phyloP scores from a whole-genome alignment of 2,329 filamentous ascomycete genomes.

The Aspergillus caelatus region DNA sequence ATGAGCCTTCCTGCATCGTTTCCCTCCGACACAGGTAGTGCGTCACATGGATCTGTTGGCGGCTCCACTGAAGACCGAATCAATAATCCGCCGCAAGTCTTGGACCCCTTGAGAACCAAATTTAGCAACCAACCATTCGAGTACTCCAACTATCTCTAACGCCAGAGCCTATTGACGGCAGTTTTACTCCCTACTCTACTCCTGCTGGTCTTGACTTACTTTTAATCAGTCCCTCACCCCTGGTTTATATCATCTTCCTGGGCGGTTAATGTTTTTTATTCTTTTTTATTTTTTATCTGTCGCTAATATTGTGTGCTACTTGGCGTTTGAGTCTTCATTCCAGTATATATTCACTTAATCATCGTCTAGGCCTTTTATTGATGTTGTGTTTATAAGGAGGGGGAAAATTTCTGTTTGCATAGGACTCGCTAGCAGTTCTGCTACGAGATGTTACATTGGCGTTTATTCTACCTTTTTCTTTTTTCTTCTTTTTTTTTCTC shows the following conservation, averaged over 20 bases:
- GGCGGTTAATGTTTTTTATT: neutral
- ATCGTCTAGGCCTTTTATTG: neutral
- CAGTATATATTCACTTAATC: neutral
- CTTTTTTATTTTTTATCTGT: neutral
- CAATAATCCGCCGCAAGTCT: slow-evolving; percentile 23
- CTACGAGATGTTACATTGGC: neutral
- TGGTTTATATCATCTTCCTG: slow-evolving; percentile 5
- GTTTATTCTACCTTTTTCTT: neutral
- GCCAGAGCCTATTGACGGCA: too few relatives aligned
- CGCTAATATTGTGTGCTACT: neutral
- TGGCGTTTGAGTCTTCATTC: neutral
- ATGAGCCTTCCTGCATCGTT: slow-evolving; percentile 40
- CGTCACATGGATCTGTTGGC: slow-evolving; percentile 19
- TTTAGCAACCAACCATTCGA: slow-evolving; percentile 33
- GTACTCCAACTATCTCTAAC: slow-evolving; percentile 32
- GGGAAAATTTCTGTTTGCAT: neutral
- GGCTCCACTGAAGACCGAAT: slow-evolving; percentile 28
- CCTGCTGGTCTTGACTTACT: neutral
- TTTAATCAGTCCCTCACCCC: slow-evolving; percentile 3
- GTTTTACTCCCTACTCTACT: neutral
- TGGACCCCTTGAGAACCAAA: slow-evolving; percentile 32
- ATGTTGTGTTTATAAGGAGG: neutral
- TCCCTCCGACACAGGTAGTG: slow-evolving; percentile 29
- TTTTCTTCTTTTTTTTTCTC: neutral
- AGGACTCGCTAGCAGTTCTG: neutral